Evolutionary conservation across 2,329 filamentous ascomycete genomes (phyloP), one percentile per base, ranked within the genome.

Genomic region (Pyrenophora seminiperda): DNA sequence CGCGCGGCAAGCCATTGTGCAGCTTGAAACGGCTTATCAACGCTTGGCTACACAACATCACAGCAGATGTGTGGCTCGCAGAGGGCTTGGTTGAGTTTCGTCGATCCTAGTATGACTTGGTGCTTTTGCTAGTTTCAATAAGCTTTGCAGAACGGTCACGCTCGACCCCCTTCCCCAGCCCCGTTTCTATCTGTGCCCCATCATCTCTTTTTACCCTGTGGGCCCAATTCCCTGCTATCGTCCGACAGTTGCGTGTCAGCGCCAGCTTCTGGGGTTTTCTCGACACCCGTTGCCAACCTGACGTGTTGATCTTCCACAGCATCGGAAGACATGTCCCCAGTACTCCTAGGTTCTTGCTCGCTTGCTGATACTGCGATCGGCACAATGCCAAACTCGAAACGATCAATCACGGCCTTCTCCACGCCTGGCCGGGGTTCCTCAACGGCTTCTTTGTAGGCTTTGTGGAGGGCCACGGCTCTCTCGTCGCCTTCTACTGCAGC

Each of bases 381-480:
- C 39, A 43, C 18, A 4, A 37, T 50, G 4, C 37, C 47, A 36
- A 50, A 53, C 41, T 58, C 45, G 41, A 65, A 64, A 11, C 45
- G 46, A 39, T 48, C 51, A 18, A 48, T 41, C 2, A 65, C 58
- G 9, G 51, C 41, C 36, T 38, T 47, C 36, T 61, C 61, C 3
- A 60, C 50, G 5, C 14, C 19, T 10, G 17, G 37, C 11, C 53
- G 57, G 2, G 61, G 55, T 29, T 53, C 40, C 15, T 60, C 53
- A 3, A 58, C 53, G 4, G 40, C 34, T 22, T 47, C 38, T 37
- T 51, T 58, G 36, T 61, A 61, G 27, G 61, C 63, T 30, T 47
- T 53, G n/a, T 63, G 22, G 11, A 66, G 30, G 1, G 41, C 49
- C 2, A 65, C 63, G 1, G 59, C 61, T 20, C 60, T 44, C 15